Base-by-base conservation (phyloP, 148 eudicot genomes). In the Dianthus caryophyllus region DNA sequence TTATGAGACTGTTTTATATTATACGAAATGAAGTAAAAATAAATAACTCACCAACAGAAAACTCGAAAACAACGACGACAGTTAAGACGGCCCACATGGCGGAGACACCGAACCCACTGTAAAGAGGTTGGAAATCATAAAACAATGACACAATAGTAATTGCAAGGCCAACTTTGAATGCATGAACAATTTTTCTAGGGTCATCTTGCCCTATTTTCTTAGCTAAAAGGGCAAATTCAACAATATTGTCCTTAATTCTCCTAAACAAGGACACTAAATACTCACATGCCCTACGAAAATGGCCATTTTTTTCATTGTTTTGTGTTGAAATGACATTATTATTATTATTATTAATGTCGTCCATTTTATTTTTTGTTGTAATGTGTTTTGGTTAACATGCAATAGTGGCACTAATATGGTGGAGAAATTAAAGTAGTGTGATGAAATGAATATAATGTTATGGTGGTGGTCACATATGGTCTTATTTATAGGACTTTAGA, bases 41-140 rank as follows among this genome's bases (percentile, higher is more conserved):
- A 3, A 1, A 6, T 1, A 38, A 49, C 70, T 2, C 68, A 75
- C 82, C 82, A 21, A 71, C 82, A 16, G 79, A 67, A 54, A 36
- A 79, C 24, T 79, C 82, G 24, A 79, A 79, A 1, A 79, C 73
- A 13, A 75, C 79, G 16, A 76, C 82, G 0, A 79, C 82, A 4
- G 82, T 79, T 17, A 77, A 43, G 17, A 77, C 73, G 3, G 80
- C 80, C 80, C 80, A 77, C 70, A 73, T 72, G 27, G 76, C 77
- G 0, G 77, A 73, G 18, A 63, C 73, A n/a, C 77, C 80, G 18
- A 77, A 73, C 5, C 80, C 77, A 6, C 73, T 56, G 47, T 72
- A 68, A 6, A 72, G 43, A 31, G 77, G 73, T 57, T 73, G 76
- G 52, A 68, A 72, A 53, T 77, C 68, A 53, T 77, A 77, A 31